Conservation (phyloP, 768 basidiomycete genomes). For the Russula virescens region DNA sequence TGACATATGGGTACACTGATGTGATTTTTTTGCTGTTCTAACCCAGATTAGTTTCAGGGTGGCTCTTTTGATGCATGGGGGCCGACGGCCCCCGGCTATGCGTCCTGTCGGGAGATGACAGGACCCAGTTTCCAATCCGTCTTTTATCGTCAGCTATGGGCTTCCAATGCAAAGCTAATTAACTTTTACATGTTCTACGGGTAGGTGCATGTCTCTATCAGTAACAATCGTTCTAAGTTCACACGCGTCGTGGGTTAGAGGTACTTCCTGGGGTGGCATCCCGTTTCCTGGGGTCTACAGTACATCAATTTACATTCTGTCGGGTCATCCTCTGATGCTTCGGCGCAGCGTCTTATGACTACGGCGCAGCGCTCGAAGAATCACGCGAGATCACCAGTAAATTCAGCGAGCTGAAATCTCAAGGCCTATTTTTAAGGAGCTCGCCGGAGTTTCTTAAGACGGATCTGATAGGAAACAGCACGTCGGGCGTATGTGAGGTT, state of each 20-base stretch:
- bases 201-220: conserved; percentile 32
- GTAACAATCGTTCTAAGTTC: neutral
- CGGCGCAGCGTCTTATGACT: conserved; percentile 62
- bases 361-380: conserved; percentile 69
- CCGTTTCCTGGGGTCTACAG: conserved; percentile 73
- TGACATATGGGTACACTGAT: conserved; percentile 10
- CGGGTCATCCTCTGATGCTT: neutral
- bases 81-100: conserved; percentile 64
- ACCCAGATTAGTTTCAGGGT: conserved; percentile 50
- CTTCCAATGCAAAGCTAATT: conserved; percentile 74
- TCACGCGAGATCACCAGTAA: conserved; percentile 60
- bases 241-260: conserved; percentile 37
- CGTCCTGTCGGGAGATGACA: conserved; percentile 57
- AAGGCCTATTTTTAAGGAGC: conserved; percentile 73
- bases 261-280: conserved; percentile 80
- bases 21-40: neutral
- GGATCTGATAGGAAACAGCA: conserved; percentile 61
- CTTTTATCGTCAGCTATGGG: conserved; percentile 74
- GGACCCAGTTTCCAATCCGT: conserved; percentile 73
- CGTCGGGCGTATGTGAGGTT: conserved; percentile 40
- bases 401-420: conserved; percentile 70
- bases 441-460: conserved; percentile 79
- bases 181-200: conserved; percentile 86
- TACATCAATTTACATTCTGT: conserved; percentile 20
- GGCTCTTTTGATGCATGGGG: conserved; percentile 84